Base-by-base conservation (phyloP, 2,329 filamentous ascomycete genomes). In the Tympanopsis confertula region DNA sequence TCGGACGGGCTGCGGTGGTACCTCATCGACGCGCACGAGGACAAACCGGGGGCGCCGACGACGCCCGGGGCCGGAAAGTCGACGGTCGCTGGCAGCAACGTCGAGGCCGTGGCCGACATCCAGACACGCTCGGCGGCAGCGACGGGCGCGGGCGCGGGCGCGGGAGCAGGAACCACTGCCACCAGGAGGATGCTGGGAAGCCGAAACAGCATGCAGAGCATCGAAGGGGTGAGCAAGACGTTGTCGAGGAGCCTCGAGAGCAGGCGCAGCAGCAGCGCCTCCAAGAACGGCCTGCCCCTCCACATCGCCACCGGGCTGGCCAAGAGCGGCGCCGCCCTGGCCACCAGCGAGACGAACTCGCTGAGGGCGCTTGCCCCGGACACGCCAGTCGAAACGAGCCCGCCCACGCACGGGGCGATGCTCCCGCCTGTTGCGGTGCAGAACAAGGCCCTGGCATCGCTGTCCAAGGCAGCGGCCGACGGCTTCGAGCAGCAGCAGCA, bases 341-440 rank as follows among this genome's bases (percentile, higher is more conserved):
- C 13, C 50, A 72, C 38, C 66, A 58, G 32, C 67, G 57, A 53
- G 79, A 69, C 44, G 65, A 63, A 42, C 68, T 71, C 37, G 63
- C 71, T 26, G 76, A 82, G 30, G 72, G 71, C 41, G 59, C 70
- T 4, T 82, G 94, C 50, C 65, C 89, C 4, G 77, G 79, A 20
- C 68, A 87, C 13, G 66, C 94, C 1, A 80, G 83, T 49, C 96
- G 89, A 89, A 80, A 87, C 52, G 17, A 60, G 55, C 39, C 68
- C 68, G 10, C 55, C 57, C 2, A 61, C 62, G 19, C 37, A 46
- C 43, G 32, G 47, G 38, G 36, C 37, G 33, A 38, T 49, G 41
- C 42, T 46, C 19, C 43, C 48, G 49, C 26, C 55, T 52, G 36
- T 52, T 52, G 42, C 39, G 47, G 36, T 44, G 14, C 41, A 2